Conservation (phyloP, 2,329 filamentous ascomycete species). For the Beauveria scarabaeidicola region DNA sequence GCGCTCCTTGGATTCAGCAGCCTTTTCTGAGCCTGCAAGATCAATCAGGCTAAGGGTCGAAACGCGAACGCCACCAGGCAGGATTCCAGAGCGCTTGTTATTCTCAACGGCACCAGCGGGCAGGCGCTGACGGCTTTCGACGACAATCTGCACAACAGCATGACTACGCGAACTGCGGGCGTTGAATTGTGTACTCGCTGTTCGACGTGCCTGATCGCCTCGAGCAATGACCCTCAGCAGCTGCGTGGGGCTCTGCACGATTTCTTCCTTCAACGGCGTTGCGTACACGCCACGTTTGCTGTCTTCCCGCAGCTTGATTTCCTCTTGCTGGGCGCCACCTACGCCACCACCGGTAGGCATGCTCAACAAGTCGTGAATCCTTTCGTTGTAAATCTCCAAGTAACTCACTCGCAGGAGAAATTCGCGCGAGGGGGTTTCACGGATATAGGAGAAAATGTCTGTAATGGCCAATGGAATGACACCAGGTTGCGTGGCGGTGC, state of each 20-base stretch:
- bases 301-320: conserved; percentile 95
- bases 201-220: conserved; percentile 82
- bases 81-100: conserved; percentile 58
- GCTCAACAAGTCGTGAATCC: conserved; percentile 85
- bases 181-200: conserved; percentile 95
- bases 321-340: conserved; percentile 60
- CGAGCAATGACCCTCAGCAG: conserved; percentile 88
- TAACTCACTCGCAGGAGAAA: conserved; percentile 95
- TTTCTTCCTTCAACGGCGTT: conserved; percentile 92
- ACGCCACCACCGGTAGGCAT: conserved; percentile 53
- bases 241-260: conserved; percentile 95
- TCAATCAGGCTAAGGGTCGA: conserved; percentile 94
- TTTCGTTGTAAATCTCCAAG: conserved; percentile 97
- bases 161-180: conserved; percentile 94
- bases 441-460: conserved; percentile 98
- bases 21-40: conserved; percentile 90
- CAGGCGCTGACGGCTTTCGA: conserved; percentile 85
- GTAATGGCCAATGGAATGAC: conserved; percentile 96
- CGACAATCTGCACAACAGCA: conserved; percentile 96
- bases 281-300: conserved; percentile 95
- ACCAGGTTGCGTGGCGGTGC: conserved; percentile 87
- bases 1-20: conserved; percentile 89
- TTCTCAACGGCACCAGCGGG: conserved; percentile 45
- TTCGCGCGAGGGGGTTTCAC: conserved; percentile 89
- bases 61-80: conserved; percentile 85